Conservation (phyloP, 2,329 filamentous ascomycete genomes). For the Aspergillus novoparasiticus region DNA sequence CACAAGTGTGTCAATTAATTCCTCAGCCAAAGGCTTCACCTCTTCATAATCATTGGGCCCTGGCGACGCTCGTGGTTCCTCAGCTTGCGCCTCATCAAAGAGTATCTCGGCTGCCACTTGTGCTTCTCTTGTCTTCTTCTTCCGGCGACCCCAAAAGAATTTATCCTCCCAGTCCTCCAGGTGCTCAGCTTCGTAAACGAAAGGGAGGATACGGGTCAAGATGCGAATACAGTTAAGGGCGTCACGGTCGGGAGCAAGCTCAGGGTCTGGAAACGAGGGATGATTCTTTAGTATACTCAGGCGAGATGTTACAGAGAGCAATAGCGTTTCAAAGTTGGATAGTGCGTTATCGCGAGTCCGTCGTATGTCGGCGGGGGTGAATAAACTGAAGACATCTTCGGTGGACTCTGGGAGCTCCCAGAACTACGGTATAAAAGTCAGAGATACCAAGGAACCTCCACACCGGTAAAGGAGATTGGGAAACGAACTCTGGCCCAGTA, state of each 20-base stretch:
- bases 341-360: conserved; percentile 82
- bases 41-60: conserved; percentile 71
- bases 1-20: conserved; percentile 85
- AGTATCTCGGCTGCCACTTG: conserved; percentile 73
- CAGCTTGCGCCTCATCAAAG: conserved; percentile 73
- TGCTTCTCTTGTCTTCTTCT: conserved; percentile 69
- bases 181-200: conserved; percentile 85
- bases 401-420: conserved; percentile 96
- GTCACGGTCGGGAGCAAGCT: conserved; percentile 79
- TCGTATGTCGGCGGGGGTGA: conserved; percentile 84
- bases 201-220: conserved; percentile 85
- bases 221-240: conserved; percentile 95
- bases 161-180: conserved; percentile 83
- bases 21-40: conserved; percentile 84
- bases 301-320: conserved; percentile 80
- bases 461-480: neutral
- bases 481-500: conserved; percentile 87
- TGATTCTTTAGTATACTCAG: conserved; percentile 82
- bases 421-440: conserved; percentile 63
- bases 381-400: conserved; percentile 96
- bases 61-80: conserved; percentile 49
- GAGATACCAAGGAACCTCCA: conserved; percentile 6
- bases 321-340: conserved; percentile 85
- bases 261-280: conserved; percentile 84
- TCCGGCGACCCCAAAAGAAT: conserved; percentile 85